Base-by-base conservation (phyloP, 1,139 yeast species). In the Candida glucosophila region DNA sequence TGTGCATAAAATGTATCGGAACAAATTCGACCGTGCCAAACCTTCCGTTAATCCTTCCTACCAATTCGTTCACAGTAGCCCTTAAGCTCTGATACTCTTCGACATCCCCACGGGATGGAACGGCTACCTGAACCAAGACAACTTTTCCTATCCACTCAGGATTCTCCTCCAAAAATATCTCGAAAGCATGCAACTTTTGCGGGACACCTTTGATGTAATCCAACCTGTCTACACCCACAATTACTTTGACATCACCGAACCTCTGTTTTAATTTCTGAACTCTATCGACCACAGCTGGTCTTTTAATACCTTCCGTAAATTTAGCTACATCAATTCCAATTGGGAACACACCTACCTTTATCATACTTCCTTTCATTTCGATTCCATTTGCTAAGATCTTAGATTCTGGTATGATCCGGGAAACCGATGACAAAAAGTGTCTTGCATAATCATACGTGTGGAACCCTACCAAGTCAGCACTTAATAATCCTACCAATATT, bases 401-500 rank as follows among this genome's bases (percentile, higher is more conserved):
- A 10, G 86, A 77, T 34, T 81, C 71, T 10, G 60, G 45, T 28
- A 92, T 68, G 17, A 90, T 81, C 33, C 95, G 67, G 32, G 88
- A 77, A n/a, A 90, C 95, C 1, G 95, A 77, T 12, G 94, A 79
- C 30, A 92, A 57, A 55, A 92, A 92, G 58, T 92, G 99, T 42
- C 99, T 72, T n/a, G 95, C 98, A 46, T 92, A 92, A 53, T 92
- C 99, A 53, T 92, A 92, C n/a, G 98, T 92, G 53, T 92, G 99
- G 67, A 92, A 92, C 0, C 99, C 99, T 44, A 92, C 77, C 42
- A 92, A 67, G 49, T 92, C 95, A 57, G 97, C 90, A 42, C 92
- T 79, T 47, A 92, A 61, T 2, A 92, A 94, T 25, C 99, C 99
- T 34, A 72, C 73, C 42, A 92, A 62, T 29, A 92, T 86, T 52